These are phyloP conservation scores for Fusarium sp. DNA, from an alignment of 2,329 filamentous ascomycete genomes.

Conservation along the genomic window DNA sequence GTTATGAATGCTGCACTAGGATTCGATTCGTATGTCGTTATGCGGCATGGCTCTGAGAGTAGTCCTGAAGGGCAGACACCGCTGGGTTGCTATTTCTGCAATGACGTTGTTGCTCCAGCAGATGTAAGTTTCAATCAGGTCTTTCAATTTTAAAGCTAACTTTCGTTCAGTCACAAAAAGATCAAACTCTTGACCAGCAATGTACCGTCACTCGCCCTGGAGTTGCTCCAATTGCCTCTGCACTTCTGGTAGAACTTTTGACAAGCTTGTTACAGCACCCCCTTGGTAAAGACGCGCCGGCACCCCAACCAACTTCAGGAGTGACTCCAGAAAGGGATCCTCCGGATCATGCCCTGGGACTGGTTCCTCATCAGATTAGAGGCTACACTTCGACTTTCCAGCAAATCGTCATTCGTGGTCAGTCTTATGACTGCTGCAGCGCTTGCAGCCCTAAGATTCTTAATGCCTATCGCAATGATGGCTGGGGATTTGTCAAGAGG, in stretches of 20 bases:
- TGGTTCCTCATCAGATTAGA: slow-evolving; percentile 84
- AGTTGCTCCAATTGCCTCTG: slow-evolving; percentile 91
- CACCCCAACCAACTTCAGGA: slow-evolving; percentile 60
- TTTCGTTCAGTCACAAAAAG: slow-evolving; percentile 80
- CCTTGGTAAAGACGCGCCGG: slow-evolving; percentile 70
- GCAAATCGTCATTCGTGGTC: slow-evolving; percentile 78
- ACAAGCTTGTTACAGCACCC: slow-evolving; percentile 91
- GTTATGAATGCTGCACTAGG: slow-evolving; percentile 97
- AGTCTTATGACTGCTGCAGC: slow-evolving; percentile 83
- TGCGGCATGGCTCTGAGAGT: slow-evolving; percentile 86
- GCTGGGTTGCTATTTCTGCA: slow-evolving; percentile 97
- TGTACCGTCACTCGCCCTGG: slow-evolving; percentile 97
- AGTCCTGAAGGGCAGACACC: slow-evolving; percentile 69
- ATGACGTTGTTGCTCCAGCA: slow-evolving; percentile 93
- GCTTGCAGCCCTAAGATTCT: slow-evolving; percentile 81
- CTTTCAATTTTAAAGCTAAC: slow-evolving; percentile 42
- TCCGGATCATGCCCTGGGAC: slow-evolving; percentile 70
- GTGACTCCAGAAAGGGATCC: slow-evolving; percentile 66
- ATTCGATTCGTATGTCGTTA: slow-evolving; percentile 96
- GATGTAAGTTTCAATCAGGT: slow-evolving; percentile 73
- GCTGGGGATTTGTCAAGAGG: slow-evolving; percentile 81
- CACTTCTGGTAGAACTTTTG: slow-evolving; percentile 88
- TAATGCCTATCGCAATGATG: slow-evolving; percentile 72
- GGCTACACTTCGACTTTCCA: slow-evolving; percentile 81
- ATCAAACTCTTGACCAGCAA: slow-evolving; percentile 96